Conservation (phyloP, 352 stramenopile species). For the Saprolegnia diclina region DNA sequence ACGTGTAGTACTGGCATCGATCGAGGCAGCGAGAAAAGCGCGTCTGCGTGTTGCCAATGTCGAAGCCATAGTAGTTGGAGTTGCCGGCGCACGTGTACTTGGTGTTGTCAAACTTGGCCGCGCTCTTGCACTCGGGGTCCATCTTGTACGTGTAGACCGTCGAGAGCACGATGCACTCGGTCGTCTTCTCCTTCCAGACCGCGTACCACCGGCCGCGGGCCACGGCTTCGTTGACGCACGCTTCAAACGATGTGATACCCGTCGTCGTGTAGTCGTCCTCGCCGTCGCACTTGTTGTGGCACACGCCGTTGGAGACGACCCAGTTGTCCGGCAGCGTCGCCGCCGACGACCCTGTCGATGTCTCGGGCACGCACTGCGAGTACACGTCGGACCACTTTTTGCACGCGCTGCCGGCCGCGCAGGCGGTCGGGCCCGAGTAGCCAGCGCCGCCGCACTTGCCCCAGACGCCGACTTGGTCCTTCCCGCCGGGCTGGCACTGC, state of each 20-base stretch:
- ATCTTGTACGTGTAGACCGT: neutral
- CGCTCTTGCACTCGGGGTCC: neutral
- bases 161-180: neutral
- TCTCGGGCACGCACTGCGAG: constrained; percentile 16
- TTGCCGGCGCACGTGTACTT: neutral
- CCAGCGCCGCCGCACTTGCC: constrained; percentile 10
- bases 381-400: constrained; percentile 4
- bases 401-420: neutral
- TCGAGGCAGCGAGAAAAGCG: neutral
- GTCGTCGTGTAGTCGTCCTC: neutral
- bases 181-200: neutral
- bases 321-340: neutral
- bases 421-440: constrained; percentile 14
- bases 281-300: neutral
- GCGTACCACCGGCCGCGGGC: neutral
- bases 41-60: neutral
- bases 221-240: neutral
- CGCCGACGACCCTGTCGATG: neutral
- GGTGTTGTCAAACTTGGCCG: neutral
- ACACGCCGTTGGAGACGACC: neutral
- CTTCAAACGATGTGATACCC: neutral
- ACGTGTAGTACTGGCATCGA: neutral
- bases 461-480: neutral
- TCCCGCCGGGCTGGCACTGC: constrained; percentile 7
- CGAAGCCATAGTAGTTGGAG: neutral